Conservation (phyloP, 2,329 filamentous ascomycete species). For the Verticillium nonalfalfae region DNA sequence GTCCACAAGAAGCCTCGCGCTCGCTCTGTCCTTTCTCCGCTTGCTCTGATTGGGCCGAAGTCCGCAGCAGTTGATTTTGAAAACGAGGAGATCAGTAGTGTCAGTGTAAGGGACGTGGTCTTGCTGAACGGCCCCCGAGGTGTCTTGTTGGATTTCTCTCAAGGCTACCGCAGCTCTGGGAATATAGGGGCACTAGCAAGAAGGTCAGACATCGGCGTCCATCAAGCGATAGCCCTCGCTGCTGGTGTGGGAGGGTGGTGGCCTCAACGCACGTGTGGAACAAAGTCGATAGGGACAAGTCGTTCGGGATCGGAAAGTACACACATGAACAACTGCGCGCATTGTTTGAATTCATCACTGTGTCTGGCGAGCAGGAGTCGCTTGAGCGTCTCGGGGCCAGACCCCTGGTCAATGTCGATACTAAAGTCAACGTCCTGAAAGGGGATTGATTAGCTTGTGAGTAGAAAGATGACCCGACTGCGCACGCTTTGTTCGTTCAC, state of each 20-base stretch:
- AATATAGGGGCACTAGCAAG: background rate
- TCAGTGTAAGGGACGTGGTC: background rate
- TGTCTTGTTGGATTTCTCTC: background rate
- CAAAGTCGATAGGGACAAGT: background rate
- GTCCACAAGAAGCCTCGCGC: background rate
- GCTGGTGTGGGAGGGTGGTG: background rate
- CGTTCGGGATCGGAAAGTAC: background rate
- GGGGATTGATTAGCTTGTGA: background rate
- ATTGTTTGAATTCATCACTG: background rate
- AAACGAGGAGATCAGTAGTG: background rate
- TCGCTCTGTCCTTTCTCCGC: background rate
- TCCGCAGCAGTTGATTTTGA: background rate
- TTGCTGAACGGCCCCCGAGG: background rate
- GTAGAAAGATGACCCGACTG: background rate
- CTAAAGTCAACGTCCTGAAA: background rate
- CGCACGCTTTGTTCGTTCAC: no score
- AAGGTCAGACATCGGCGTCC: background rate
- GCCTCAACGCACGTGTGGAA: background rate
- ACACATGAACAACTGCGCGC: background rate
- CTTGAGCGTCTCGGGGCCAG: background rate
- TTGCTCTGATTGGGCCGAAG: background rate
- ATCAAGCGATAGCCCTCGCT: background rate
- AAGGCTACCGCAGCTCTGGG: background rate
- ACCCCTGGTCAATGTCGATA: background rate
- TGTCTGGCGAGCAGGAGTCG: background rate